These are phyloP conservation scores for Sporothrix phasma DNA, from an alignment of 2,329 filamentous ascomycete genomes.

Conservation along the genomic window DNA sequence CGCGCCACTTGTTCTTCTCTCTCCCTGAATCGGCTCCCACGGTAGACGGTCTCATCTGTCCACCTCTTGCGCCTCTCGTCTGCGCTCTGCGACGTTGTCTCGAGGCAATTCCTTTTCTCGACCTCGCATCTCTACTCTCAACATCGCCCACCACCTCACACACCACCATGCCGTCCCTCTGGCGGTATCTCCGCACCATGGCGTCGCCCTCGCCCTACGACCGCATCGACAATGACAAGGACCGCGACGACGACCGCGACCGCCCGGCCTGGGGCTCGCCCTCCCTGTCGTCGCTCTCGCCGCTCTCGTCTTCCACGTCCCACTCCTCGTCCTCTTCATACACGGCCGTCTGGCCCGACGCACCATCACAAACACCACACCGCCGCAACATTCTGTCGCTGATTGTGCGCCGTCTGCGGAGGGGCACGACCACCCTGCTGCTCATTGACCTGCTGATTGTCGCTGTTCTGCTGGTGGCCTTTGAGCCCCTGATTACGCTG, in stretches of 20 bases:
- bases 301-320: not conserved
- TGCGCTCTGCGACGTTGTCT: not conserved
- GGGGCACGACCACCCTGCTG: constrained; percentile 44
- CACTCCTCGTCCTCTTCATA: not conserved
- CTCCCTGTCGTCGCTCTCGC: not conserved
- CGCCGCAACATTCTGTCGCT: not conserved
- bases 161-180: not conserved
- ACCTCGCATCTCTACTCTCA: not conserved
- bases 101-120: too few species aligned
- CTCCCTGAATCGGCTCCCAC: not conserved
- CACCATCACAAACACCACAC: not conserved
- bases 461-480: constrained; percentile 54
- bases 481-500: constrained; percentile 62
- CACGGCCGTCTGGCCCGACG: constrained; percentile 3
- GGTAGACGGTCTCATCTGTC: not conserved
- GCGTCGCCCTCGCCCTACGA: not conserved
- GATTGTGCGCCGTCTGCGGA: constrained; percentile 16
- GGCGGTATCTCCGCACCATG: not conserved
- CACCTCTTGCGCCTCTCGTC: not conserved
- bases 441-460: constrained; percentile 29
- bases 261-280: not conserved
- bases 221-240: not conserved
- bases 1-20: not conserved
- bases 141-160: not conserved
- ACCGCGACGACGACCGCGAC: not conserved